Evolutionary conservation across 2,329 filamentous ascomycete species (phyloP), one percentile per base, ranked within the genome.

Genomic region (Xylariaceae sp.): DNA sequence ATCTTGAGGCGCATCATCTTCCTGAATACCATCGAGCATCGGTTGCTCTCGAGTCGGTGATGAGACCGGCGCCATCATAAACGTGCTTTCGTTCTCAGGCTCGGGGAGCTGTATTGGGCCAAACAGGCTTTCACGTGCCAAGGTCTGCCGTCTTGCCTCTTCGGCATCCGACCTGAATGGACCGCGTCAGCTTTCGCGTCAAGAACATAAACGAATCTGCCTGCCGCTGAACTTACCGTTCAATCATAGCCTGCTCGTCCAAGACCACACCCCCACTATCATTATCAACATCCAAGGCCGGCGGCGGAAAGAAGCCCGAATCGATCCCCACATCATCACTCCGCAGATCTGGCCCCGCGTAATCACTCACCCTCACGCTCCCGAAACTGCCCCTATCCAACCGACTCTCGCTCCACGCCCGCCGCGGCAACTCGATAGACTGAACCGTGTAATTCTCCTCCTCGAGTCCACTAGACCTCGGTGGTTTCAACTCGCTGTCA

Each of bases 361-460:
- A 79, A 66, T 86, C 84, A 63, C 83, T 87, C 67, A 81, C 75
- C 20, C 79, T 74, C 50, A 78, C 70, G 56, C 79, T 84, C 0
- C 78, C 82, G 60, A 86, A 71, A 64, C 76, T 78, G 21, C 69
- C 70, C 50, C 75, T 71, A 10, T 81, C 82, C 26, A 81, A 65
- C 26, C 82, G 72, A 2, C 74, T 73, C 2, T 85, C 81, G 50
- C 73, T 80, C 40, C 73, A 66, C 16, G 78, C 79, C 47, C 85
- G 74, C 23, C 85, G 76, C 7, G 84, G 80, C 47, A 86, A 66
- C 70, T 88, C 86, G 23, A 88, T 78, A 1, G 85, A 86, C 56
- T 81, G 79, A 41, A 80, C 70, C 0, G 85, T 88, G 58, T 79
- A 78, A 61, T 87, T 80, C 42, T 85, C 81, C 21, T 86, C 82